Base-by-base conservation (phyloP, 169 alveolate genomes). In the Eimeria sp. region DNA sequence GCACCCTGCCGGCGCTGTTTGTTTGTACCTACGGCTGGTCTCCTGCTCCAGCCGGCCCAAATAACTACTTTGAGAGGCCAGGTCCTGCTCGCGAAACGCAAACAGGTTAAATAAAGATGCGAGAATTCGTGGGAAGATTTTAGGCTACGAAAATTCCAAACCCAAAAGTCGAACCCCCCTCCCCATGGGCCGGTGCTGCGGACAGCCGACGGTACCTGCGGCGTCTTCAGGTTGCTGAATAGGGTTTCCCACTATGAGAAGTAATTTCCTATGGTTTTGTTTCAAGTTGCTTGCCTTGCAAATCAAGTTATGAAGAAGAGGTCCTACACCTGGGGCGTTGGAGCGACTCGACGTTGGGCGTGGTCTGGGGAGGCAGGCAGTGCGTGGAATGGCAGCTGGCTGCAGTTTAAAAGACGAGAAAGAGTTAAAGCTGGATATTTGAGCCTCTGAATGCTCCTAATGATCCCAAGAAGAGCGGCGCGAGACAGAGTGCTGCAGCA, bases 401-500 rank as follows among this genome's bases (percentile, higher is more conserved):
- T 65, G 75, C 75, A 65, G 75, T 65, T 65, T 65, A 47, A 47
- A 40, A 30, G 57, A 11, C 34, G 57, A 75, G 86, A 75, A 75
- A 75, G 57, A 47, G 27, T 34, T 51, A 49, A 25, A 18, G 89
- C 14, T 9, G 61, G 18, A 11, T 47, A 27, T 22, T n/a, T 80
- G 89, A 16, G 30, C 20, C 43, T 51, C 30, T 20, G 43, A 11
- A 34, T 45, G 89, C 70, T 20, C 40, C 9, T 54, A 80, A 51
- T 47, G 89, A 51, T 14, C 45, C 18, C 75, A 27, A 47, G 58
- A n/a, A 80, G 63, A 34, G 61, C 49, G 13, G 89, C 72, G 47
- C 43, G 89, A 80, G 89, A 80, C 89, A 80, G 89, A 27, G 89
- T 80, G 89, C 70, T 51, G 89, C 89, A 18, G 25, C 75, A 65